These are phyloP conservation scores for Mortierella sp. DNA, from an alignment of 371 early-diverging fungal genomes.

Conservation along the genomic window DNA sequence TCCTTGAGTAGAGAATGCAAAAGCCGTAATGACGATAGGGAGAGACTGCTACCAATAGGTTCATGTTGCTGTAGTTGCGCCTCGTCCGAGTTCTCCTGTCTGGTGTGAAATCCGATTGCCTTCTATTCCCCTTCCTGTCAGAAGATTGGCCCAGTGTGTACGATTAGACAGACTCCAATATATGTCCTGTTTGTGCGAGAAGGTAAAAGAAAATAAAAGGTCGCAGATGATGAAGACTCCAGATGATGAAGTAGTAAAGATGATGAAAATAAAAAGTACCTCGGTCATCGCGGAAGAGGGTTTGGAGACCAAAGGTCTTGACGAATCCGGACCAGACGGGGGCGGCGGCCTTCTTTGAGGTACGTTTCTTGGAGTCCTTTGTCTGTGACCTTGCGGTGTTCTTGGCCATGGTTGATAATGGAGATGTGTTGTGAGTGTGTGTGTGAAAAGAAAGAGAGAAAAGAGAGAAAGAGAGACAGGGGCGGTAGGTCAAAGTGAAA, in stretches of 20 bases:
- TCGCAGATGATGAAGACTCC: neutral
- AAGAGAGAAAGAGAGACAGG: constrained; percentile 13
- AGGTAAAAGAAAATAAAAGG: neutral
- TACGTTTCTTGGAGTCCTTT: constrained; percentile 36
- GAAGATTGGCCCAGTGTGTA: neutral
- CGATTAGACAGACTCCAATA: too few species aligned
- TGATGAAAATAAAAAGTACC: constrained; percentile 30
- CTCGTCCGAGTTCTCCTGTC: neutral
- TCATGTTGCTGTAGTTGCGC: neutral
- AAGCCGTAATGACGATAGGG: neutral
- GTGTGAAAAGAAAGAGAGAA: neutral
- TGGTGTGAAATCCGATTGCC: neutral
- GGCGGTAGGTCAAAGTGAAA: neutral
- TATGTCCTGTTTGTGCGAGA: neutral
- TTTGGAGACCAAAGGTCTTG: constrained; percentile 30
- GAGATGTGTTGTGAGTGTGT: neutral
- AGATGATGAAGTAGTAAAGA: neutral
- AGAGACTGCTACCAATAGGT: neutral
- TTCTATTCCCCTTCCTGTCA: neutral
- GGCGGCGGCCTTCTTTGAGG: constrained; percentile 41
- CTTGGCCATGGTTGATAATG: constrained; percentile 31
- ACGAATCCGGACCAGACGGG: constrained; percentile 49
- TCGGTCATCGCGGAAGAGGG: constrained; percentile 41
- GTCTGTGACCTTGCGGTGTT: constrained; percentile 24
- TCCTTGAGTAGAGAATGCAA: neutral